phyloP scores from a whole-genome alignment of 345 rosid genomes.

The Dipteronia dyeriana region DNA sequence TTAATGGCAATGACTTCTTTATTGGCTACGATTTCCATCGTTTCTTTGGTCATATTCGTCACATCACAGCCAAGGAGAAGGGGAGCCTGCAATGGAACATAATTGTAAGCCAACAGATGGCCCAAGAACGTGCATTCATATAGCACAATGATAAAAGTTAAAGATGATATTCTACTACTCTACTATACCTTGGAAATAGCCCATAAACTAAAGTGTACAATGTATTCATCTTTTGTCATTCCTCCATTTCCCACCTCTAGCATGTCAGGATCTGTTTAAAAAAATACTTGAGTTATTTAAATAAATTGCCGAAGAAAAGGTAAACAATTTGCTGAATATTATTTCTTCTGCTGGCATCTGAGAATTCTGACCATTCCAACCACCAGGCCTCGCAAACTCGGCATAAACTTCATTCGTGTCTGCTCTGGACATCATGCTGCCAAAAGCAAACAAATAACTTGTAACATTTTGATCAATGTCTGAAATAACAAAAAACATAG shows the following conservation, averaged over 20 bases:
- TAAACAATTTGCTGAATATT: background rate
- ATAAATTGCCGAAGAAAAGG: background rate
- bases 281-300: background rate
- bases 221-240: constrained; percentile 81
- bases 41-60: constrained; percentile 63
- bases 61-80: constrained; percentile 84
- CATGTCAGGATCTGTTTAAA: constrained; percentile 88
- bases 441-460: constrained; percentile 8
- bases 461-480: background rate
- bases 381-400: constrained; percentile 85
- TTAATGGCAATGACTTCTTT: constrained; percentile 81
- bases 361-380: constrained; percentile 75
- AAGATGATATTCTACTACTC: background rate
- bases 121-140: background rate
- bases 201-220: constrained; percentile 91
- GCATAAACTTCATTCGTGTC: constrained; percentile 83
- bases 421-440: constrained; percentile 74
- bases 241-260: constrained; percentile 99
- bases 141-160: background rate
- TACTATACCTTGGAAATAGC: constrained; percentile 79
- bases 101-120: background rate
- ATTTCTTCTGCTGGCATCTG: background rate
- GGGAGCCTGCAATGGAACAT: constrained; percentile 50
- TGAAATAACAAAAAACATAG: background rate
- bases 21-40: constrained; percentile 55